Conservation (phyloP, 495 filamentous ascomycete species). For the Penicillium waksmanii region DNA sequence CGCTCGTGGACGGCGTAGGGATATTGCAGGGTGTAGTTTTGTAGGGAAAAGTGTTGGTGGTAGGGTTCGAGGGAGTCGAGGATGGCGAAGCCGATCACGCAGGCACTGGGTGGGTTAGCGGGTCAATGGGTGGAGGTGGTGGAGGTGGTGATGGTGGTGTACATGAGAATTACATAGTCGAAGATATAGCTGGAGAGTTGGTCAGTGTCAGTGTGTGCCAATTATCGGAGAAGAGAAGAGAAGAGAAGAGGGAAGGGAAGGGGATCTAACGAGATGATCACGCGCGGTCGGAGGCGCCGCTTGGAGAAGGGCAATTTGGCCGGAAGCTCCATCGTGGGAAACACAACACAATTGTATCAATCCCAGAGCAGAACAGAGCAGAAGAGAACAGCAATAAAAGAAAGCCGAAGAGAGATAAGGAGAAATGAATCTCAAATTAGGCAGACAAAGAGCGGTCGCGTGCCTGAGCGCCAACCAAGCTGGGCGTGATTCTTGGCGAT, state of each 20-base stretch:
- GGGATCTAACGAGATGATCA: constrained; percentile 56
- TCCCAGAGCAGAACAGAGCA: background rate
- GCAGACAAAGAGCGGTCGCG: constrained; percentile 8
- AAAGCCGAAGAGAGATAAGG: constrained; percentile 1
- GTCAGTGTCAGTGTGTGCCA: constrained; percentile 8
- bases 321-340: constrained; percentile 40
- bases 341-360: background rate
- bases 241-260: background rate
- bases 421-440: background rate
- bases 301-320: constrained; percentile 57
- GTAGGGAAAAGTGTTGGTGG: constrained; percentile 63
- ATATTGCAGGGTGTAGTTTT: constrained; percentile 66
- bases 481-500: constrained; percentile 4
- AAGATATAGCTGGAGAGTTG: constrained; percentile 58
- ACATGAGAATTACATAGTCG: constrained; percentile 71
- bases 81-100: constrained; percentile 57
- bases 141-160: constrained; percentile 28
- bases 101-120: constrained; percentile 33
- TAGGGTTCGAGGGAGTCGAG: constrained; percentile 59
- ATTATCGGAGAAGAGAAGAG: background rate
- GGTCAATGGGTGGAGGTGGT: constrained; percentile 26
- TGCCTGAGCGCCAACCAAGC: constrained; percentile 1
- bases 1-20: constrained; percentile 76
- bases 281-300: constrained; percentile 50
- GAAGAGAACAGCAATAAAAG: constrained; percentile 4